Conservation (phyloP, 2,329 filamentous ascomycete genomes). For the Colletotrichum spaethianum region DNA sequence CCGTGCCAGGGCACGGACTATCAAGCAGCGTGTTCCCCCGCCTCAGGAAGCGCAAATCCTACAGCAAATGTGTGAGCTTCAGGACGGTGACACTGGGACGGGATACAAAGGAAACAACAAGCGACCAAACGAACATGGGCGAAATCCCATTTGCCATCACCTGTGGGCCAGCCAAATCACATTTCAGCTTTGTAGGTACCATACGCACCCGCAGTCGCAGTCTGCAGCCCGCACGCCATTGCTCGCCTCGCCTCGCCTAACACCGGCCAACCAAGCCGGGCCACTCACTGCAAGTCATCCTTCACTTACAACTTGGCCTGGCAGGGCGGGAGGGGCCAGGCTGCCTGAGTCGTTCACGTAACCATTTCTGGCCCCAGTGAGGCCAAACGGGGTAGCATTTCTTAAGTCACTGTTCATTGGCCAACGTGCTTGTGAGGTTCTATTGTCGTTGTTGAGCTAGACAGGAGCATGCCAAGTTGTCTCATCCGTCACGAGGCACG, state of each 20-base stretch:
- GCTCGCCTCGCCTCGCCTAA: slow-evolving; percentile 5
- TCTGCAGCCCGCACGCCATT: neutral
- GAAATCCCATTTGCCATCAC: neutral
- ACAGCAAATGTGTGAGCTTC: slow-evolving; percentile 6
- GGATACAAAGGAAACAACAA: neutral
- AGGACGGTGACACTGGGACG: neutral
- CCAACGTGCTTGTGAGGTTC: neutral
- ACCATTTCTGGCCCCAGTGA: neutral
- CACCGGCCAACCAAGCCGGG: slow-evolving; percentile 17
- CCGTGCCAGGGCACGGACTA: slow-evolving; percentile 11
- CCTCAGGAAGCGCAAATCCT: slow-evolving; percentile 5
- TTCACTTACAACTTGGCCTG: neutral
- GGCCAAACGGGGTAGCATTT: neutral
- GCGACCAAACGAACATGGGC: neutral
- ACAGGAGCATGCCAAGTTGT: neutral
- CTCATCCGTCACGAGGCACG: neutral
- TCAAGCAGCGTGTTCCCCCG: slow-evolving; percentile 1
- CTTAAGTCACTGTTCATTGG: neutral
- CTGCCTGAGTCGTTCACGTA: slow-evolving; percentile 6
- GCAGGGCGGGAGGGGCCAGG: neutral
- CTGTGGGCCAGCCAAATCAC: neutral
- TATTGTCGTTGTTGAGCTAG: neutral
- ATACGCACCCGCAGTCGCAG: slow-evolving; percentile 1
- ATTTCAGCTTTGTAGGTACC: slow-evolving; percentile 4
- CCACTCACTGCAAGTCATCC: slow-evolving; percentile 23